Evolutionary conservation across 768 basidiomycete genomes (phyloP), one percentile per base, ranked within the genome.

Genomic region (Rhodotorula paludigena): DNA sequence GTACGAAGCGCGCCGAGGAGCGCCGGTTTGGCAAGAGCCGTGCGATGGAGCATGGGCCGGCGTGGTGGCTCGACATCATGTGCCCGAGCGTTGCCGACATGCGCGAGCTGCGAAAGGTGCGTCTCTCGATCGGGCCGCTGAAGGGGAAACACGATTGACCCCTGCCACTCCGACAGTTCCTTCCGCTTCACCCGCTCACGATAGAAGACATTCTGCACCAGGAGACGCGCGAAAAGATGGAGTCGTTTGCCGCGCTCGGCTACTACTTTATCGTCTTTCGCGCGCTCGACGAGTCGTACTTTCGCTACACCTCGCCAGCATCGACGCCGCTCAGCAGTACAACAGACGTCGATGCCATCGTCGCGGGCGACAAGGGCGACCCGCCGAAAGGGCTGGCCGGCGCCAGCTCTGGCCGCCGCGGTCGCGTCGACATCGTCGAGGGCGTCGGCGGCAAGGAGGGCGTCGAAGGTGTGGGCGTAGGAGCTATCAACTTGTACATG

Each of bases 191-290:
- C 77, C 93, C 93, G 0, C 80, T 97, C 53, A 94, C 92, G 1
- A 82, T 96, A 20, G 93, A 97, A 78, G 92, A 97, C 78, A 90
- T 94, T 52, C 79, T 97, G 14, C 89, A 90, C 66, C 87, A 89
- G 78, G 92, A 97, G 66, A 87, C 90, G 23, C 83, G 91, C 45
- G 93, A 96, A 78, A 97, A 97, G 78, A 79, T 94, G 25, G 92
- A 96, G 75, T 80, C 86, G 28, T 94, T 93, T 76, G 85, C 88
- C 0, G 86, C 62, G 4, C 83, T 97, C 21, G 93, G 92, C 3
- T 97, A 97, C 78, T 91, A 93, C 77, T 91, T 97, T 74, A 81
- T 94, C 62, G 88, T 88, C 28, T 90, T 93, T 74, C 84, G 89
- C 53, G 87, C 91, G 2, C 84, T 92, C 57, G 89, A 92, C 47